Evolutionary conservation across 2,329 filamentous ascomycete genomes (phyloP).

Genomic region (Ophiosphaerella herpotricha): DNA sequence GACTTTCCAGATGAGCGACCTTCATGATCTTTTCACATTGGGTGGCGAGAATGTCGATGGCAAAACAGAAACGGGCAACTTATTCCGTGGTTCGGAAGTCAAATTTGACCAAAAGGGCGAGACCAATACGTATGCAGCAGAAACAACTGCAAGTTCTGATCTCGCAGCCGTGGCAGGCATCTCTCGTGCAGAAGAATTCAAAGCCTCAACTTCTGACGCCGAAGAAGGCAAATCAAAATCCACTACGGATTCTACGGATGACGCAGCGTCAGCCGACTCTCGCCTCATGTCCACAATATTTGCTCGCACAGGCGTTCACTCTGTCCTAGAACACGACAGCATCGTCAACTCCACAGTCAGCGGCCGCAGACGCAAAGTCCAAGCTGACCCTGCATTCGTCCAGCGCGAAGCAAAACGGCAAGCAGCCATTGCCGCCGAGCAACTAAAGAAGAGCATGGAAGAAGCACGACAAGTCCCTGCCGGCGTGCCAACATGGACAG

Average conservation of each 20-base stretch:
- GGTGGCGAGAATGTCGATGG: slow-evolving; percentile 66
- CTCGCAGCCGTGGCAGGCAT: slow-evolving; percentile 49
- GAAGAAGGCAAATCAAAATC: slow-evolving; percentile 26
- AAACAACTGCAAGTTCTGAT: slow-evolving; percentile 32
- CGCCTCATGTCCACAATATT: slow-evolving; percentile 90
- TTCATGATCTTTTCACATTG: slow-evolving; percentile 89
- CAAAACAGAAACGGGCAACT: slow-evolving; percentile 78
- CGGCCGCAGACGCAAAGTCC: slow-evolving; percentile 65
- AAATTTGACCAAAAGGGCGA: slow-evolving; percentile 54
- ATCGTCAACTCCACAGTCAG: slow-evolving; percentile 63
- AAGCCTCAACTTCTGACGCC: slow-evolving; percentile 30
- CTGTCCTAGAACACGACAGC: slow-evolving; percentile 89
- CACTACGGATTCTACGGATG: slow-evolving; percentile 4
- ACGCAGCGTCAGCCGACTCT: slow-evolving; percentile 48
- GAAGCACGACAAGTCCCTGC: slow-evolving; percentile 74
- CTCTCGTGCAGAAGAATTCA: slow-evolving; percentile 51
- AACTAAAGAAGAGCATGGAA: slow-evolving; percentile 74
- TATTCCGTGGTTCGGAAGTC: slow-evolving; percentile 89
- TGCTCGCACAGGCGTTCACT: slow-evolving; percentile 81
- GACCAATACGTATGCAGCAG: slow-evolving; percentile 17
- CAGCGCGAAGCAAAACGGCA: slow-evolving; percentile 80
- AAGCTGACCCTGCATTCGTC: slow-evolving; percentile 77
- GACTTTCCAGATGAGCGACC: slow-evolving; percentile 84
- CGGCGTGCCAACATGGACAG: slow-evolving; percentile 93
- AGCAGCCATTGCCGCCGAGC: slow-evolving; percentile 75